Conservation (phyloP, 495 filamentous ascomycete genomes). For the Hyaloscypha hepaticicola region DNA sequence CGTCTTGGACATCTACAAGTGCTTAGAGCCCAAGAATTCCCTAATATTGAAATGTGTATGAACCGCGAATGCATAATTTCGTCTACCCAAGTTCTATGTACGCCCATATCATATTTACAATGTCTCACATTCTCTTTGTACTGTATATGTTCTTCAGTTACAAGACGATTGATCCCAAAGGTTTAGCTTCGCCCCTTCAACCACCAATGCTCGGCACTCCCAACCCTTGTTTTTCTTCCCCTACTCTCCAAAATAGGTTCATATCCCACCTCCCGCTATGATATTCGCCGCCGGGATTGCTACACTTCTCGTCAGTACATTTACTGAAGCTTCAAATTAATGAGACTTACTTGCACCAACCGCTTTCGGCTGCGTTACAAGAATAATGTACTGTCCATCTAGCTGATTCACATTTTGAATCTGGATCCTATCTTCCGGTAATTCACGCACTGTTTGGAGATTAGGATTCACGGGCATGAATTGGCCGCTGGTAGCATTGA, state of each 20-base stretch:
- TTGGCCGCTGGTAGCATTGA: conserved; percentile 22
- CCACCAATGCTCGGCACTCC: too few relatives aligned
- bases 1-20: neutral
- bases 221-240: too few relatives aligned
- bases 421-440: conserved; percentile 27
- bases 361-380: conserved; percentile 19
- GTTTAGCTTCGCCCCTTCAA: too few relatives aligned
- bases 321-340: neutral
- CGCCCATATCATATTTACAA: too few relatives aligned
- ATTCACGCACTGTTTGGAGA: conserved; percentile 19
- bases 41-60: too few relatives aligned
- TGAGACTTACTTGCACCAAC: conserved; percentile 21
- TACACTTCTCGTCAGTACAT: neutral
- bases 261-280: neutral
- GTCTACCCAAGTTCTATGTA: too few relatives aligned
- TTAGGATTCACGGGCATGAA: conserved; percentile 16
- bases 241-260: too few relatives aligned
- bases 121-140: too few relatives aligned
- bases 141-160: too few relatives aligned
- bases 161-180: too few relatives aligned
- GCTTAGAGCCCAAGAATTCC: too few relatives aligned
- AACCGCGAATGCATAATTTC: too few relatives aligned
- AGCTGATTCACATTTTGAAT: conserved; percentile 19
- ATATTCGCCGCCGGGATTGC: neutral
- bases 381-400: conserved; percentile 28